These are phyloP conservation scores for Wickerhamomyces hampshirensis DNA, from an alignment of 805 yeast genomes.

Conservation along the genomic window DNA sequence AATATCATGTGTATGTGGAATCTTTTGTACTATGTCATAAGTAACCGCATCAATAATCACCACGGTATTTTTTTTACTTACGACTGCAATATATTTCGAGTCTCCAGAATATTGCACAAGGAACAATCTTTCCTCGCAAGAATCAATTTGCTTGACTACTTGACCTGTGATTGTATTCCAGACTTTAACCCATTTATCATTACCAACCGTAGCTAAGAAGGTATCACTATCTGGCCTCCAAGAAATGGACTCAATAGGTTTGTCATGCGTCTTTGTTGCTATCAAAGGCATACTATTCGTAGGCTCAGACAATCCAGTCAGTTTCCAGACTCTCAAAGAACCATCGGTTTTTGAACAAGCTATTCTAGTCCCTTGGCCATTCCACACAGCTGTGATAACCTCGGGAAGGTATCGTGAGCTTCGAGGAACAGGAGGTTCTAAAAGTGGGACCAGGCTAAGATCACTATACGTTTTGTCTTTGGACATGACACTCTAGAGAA, in stretches of 20 bases:
- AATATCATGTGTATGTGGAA: conserved; percentile 23
- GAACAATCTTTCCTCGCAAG: conserved; percentile 23
- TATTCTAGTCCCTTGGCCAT: conserved; percentile 25
- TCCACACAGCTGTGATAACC: conserved; percentile 23
- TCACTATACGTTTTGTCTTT: background rate
- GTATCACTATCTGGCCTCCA: conserved; percentile 48
- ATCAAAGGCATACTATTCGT: conserved; percentile 25
- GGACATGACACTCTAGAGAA: no score
- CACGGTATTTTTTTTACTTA: conserved; percentile 35
- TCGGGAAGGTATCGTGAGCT: conserved; percentile 4
- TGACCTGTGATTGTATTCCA: conserved; percentile 40
- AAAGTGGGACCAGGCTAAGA: background rate
- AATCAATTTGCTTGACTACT: conserved; percentile 28
- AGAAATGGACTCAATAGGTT: conserved; percentile 35
- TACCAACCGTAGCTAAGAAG: conserved; percentile 44
- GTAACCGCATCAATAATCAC: conserved; percentile 30
- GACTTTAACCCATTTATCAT: conserved; percentile 40
- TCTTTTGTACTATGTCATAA: conserved; percentile 26
- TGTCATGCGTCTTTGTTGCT: conserved; percentile 37
- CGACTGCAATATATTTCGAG: conserved; percentile 42
- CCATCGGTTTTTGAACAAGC: conserved; percentile 27
- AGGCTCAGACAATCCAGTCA: conserved; percentile 23
- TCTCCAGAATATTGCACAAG: conserved; percentile 28
- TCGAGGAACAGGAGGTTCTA: background rate
- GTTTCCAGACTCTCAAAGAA: conserved; percentile 28